phyloP scores from a whole-genome alignment of 441 rosid species.

The Populus tomentosa region DNA sequence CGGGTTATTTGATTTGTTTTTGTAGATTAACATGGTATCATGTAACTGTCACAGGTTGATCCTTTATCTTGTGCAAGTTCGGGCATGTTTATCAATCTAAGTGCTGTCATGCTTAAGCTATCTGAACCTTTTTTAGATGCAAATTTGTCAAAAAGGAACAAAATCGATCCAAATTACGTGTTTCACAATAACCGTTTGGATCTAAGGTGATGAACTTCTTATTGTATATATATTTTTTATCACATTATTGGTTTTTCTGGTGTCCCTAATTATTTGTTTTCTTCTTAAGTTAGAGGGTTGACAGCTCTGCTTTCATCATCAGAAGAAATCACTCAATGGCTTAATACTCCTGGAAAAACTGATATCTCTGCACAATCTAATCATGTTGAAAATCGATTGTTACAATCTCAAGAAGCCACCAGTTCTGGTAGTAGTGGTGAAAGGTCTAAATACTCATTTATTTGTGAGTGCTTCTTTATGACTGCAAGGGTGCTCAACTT shows the following conservation, averaged over 20 bases:
- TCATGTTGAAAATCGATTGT: conserved; percentile 48
- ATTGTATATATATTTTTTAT: not conserved
- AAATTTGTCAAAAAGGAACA: conserved; percentile 70
- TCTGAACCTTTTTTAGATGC: conserved; percentile 93
- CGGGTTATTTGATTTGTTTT: not conserved
- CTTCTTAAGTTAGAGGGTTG: conserved; percentile 47
- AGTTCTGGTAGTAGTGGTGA: conserved; percentile 55
- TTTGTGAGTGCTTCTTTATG: conserved; percentile 98
- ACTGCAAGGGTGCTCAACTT: conserved; percentile 93
- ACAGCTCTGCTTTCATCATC: conserved; percentile 91
- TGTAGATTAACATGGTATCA: conserved; percentile 7
- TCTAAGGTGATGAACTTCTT: conserved; percentile 50
- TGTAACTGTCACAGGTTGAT: conserved; percentile 67
- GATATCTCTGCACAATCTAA: conserved; percentile 26
- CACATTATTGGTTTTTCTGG: not conserved
- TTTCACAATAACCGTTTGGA: conserved; percentile 70
- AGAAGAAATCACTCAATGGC: conserved; percentile 89
- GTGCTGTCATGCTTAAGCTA: conserved; percentile 90
- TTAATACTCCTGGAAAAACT: conserved; percentile 33
- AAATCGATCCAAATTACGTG: conserved; percentile 81
- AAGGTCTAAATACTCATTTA: conserved; percentile 58
- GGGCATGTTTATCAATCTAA: conserved; percentile 96
- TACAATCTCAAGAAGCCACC: conserved; percentile 74
- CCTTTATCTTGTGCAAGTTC: conserved; percentile 90
- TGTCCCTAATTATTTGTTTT: conserved; percentile 20